These are phyloP conservation scores for Amaranthus hypochondriacus DNA, from an alignment of 148 eudicot species.

Conservation along the genomic window DNA sequence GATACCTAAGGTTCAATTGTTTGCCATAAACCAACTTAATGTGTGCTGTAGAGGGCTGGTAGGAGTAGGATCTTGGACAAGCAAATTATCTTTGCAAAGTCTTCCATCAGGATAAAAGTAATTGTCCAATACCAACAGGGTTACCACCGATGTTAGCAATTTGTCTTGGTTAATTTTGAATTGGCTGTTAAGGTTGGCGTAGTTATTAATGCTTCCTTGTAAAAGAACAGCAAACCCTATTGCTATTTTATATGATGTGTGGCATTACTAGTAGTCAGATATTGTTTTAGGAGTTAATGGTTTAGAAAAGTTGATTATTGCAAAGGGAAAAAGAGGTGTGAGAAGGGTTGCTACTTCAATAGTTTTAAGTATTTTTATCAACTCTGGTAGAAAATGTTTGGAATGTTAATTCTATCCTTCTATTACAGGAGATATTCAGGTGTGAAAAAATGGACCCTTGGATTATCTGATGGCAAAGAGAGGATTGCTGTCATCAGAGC, in stretches of 20 bases:
- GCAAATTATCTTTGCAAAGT: too few species aligned
- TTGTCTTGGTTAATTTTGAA: too few species aligned
- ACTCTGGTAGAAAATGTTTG: neutral
- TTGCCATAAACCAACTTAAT: too few species aligned
- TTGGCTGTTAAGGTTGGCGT: too few species aligned
- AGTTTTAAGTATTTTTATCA: neutral
- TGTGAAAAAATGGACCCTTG: constrained; percentile 80
- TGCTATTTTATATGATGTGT: neutral
- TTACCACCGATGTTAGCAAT: too few species aligned
- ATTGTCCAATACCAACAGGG: too few species aligned
- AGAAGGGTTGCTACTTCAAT: neutral
- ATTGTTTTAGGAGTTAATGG: neutral
- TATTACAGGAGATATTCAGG: constrained; percentile 62
- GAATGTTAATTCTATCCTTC: neutral
- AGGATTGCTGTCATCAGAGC: constrained; percentile 85
- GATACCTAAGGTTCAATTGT: too few species aligned
- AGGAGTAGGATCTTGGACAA: too few species aligned
- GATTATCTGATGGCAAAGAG: constrained; percentile 76
- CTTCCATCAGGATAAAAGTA: too few species aligned
- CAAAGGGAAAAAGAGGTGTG: neutral
- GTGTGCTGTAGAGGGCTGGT: too few species aligned
- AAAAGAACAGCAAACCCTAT: neutral
- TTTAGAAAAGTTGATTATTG: constrained; percentile 9
- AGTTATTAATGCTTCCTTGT: neutral
- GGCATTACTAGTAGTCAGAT: neutral